A percentile compares a stretch with the other conserved stretches of the same genome.
These are phyloP conservation scores for Phytophthora meadii DNA, from an alignment of 352 stramenopile genomes.

Conservation along the genomic window DNA sequence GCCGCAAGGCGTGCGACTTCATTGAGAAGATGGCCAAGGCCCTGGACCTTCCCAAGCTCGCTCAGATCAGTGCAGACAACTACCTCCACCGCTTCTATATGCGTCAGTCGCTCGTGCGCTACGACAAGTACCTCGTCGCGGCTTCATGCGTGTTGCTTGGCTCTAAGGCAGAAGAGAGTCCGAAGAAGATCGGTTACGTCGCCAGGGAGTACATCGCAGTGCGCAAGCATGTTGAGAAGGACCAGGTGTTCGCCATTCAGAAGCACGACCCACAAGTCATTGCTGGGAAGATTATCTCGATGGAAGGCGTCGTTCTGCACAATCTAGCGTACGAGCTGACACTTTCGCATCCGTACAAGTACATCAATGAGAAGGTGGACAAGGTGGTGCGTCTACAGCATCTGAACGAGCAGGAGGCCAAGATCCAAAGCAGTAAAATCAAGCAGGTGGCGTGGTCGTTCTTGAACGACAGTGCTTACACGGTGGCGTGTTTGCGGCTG, in stretches of 20 bases:
- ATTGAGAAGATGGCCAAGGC: conserved; percentile 88
- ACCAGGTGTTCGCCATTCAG: conserved; percentile 81
- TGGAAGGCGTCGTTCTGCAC: conserved; percentile 87
- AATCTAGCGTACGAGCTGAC: conserved; percentile 86
- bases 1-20: conserved; percentile 81
- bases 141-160: conserved; percentile 83
- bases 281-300: conserved; percentile 80
- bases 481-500: conserved; percentile 78
- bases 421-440: conserved; percentile 77
- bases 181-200: conserved; percentile 82
- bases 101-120: conserved; percentile 82
- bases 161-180: conserved; percentile 86
- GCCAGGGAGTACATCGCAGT: conserved; percentile 79
- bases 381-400: conserved; percentile 74
- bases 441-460: conserved; percentile 91
- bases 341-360: conserved; percentile 86
- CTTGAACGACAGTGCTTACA: conserved; percentile 90
- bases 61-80: conserved; percentile 84
- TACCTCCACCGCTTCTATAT: conserved; percentile 92
- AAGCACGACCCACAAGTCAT: conserved; percentile 77
- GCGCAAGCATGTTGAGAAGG: conserved; percentile 72
- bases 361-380: conserved; percentile 90
- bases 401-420: conserved; percentile 57
- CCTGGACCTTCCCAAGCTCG: conserved; percentile 82
- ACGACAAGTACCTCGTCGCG: conserved; percentile 88